phyloP scores from a whole-genome alignment of 2,329 filamentous ascomycete genomes.

The Epichloe gansuensis region DNA sequence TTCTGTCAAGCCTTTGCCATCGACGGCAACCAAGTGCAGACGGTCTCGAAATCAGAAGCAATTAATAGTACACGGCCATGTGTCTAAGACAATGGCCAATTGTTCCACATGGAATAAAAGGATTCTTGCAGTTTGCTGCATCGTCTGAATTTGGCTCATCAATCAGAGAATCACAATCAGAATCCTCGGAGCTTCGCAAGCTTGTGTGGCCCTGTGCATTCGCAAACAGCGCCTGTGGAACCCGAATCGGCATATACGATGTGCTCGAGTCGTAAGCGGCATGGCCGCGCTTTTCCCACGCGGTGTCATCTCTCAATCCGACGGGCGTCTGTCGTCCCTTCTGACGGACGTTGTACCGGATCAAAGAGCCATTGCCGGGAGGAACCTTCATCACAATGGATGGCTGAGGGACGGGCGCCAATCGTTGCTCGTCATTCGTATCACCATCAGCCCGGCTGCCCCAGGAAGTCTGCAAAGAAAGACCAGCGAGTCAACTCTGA shows the following conservation, averaged over 20 bases:
- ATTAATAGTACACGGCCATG: neutral
- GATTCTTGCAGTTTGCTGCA: neutral
- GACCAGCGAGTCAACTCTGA: neutral
- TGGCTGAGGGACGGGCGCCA: conserved; percentile 37
- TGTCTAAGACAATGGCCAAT: neutral
- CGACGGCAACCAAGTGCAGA: conserved; percentile 1
- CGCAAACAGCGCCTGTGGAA: neutral
- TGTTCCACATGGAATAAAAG: neutral
- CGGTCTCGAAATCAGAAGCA: neutral
- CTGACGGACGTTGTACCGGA: conserved; percentile 34
- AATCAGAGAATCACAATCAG: neutral
- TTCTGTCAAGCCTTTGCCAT: conserved; percentile 7
- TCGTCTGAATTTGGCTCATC: neutral
- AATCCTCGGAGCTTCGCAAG: neutral
- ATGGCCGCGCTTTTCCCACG: conserved; percentile 21
- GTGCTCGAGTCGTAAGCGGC: conserved; percentile 26
- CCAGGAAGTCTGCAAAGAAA: conserved; percentile 66
- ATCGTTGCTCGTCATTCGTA: conserved; percentile 62
- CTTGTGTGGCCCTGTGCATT: neutral
- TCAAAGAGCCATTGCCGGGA: conserved; percentile 28
- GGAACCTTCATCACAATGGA: conserved; percentile 32
- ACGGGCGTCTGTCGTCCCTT: conserved; percentile 22
- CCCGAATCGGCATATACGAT: conserved; percentile 20
- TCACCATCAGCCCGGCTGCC: conserved; percentile 88
- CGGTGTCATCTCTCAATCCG: conserved; percentile 11